phyloP scores from a whole-genome alignment of 768 basidiomycete genomes.

The Mycena crocata region DNA sequence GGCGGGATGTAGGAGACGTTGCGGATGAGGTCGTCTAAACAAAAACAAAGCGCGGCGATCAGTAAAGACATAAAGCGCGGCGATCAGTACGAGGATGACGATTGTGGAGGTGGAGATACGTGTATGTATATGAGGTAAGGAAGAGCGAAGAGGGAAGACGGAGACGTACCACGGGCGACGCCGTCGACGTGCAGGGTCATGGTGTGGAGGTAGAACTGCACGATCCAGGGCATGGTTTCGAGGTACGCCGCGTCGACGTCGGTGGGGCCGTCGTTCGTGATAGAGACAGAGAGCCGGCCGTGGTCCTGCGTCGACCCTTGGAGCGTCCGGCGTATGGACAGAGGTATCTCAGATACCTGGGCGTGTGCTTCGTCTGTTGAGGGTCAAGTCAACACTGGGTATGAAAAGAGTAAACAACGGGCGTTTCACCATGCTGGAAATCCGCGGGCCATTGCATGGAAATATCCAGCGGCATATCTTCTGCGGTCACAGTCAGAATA shows the following conservation, averaged over 20 bases:
- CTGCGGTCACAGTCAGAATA: slow-evolving; percentile 41
- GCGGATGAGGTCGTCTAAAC: slow-evolving; percentile 76
- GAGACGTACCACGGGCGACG: slow-evolving; percentile 54
- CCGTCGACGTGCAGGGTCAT: slow-evolving; percentile 65
- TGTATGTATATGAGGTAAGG: background rate
- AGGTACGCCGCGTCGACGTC: slow-evolving; percentile 73
- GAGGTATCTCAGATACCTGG: slow-evolving; percentile 49
- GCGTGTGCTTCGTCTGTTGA: slow-evolving; percentile 50
- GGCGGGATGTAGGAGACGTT: slow-evolving; percentile 76
- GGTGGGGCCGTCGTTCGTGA: slow-evolving; percentile 68
- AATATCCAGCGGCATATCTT: slow-evolving; percentile 63
- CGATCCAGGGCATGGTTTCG: slow-evolving; percentile 94
- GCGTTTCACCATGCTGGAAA: slow-evolving; percentile 71
- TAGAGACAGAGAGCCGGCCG: slow-evolving; percentile 74
- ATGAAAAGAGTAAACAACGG: background rate
- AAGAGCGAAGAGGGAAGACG: background rate
- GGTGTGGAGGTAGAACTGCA: slow-evolving; percentile 90
- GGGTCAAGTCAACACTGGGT: background rate
- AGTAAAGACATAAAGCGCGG: too few relatives aligned
- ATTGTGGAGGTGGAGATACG: slow-evolving; percentile 8
- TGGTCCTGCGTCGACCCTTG: slow-evolving; percentile 80
- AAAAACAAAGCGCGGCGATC: too few relatives aligned
- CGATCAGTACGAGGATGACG: slow-evolving; percentile 11
- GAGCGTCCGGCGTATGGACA: slow-evolving; percentile 77
- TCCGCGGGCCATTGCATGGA: slow-evolving; percentile 66